Evolutionary conservation across 805 yeast genomes (phyloP).

Genomic region (Cyberlindnera maclurae): DNA sequence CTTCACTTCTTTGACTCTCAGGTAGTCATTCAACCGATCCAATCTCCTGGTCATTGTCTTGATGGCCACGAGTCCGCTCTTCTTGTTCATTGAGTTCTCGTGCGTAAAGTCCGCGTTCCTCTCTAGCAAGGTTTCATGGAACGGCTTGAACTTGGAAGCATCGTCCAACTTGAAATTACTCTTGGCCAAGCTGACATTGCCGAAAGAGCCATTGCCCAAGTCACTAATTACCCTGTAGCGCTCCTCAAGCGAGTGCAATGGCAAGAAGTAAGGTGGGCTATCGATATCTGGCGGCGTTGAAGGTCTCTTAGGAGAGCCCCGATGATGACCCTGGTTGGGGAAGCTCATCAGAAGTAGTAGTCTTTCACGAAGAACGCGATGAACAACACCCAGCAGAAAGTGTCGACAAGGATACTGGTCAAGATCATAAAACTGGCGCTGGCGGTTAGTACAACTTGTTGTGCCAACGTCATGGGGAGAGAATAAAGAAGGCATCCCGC

Average conservation of each 20-base stretch:
- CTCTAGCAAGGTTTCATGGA: constrained; percentile 42
- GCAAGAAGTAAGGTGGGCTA: constrained; percentile 35
- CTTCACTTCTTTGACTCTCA: constrained; percentile 55
- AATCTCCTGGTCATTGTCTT: constrained; percentile 65
- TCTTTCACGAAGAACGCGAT: background rate
- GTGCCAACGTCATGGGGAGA: too few species aligned
- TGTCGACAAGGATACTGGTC: background rate
- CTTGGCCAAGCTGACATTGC: constrained; percentile 60
- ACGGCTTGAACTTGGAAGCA: constrained; percentile 10
- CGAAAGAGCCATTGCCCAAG: constrained; percentile 74
- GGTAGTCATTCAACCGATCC: constrained; percentile 45
- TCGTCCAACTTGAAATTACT: constrained; percentile 24
- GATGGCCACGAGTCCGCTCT: constrained; percentile 57
- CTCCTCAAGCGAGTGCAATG: constrained; percentile 33
- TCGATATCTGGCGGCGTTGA: constrained; percentile 30
- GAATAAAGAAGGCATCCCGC: too few species aligned
- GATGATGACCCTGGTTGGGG: background rate
- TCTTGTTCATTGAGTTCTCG: constrained; percentile 28
- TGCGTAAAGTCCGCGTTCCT: constrained; percentile 18
- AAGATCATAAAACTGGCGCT: background rate
- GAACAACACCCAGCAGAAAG: constrained; percentile 1
- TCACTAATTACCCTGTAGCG: constrained; percentile 45
- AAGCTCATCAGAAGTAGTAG: constrained; percentile 1
- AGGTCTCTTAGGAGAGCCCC: background rate
- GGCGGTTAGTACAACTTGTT: too few species aligned